A percentile compares a stretch with the other conserved stretches of the same genome.
These are phyloP conservation scores for Daldinia decipiens DNA, from an alignment of 495 filamentous ascomycete species.

Conservation along the genomic window DNA sequence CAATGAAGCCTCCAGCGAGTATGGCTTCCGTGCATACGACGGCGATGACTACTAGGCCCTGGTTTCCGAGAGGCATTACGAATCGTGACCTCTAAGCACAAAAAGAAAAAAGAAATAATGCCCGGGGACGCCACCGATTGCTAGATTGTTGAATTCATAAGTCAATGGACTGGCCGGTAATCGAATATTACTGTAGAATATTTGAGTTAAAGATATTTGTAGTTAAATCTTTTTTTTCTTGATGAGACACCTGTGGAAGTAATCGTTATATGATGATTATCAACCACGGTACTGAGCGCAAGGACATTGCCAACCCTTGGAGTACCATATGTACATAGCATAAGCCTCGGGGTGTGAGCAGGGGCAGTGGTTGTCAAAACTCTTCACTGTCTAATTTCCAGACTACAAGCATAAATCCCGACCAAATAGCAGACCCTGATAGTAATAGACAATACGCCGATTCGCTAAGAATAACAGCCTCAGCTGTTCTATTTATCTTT, in stretches of 20 bases:
- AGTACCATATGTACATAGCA: slow-evolving; percentile 1
- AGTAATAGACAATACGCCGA: neutral
- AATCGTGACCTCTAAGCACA: neutral
- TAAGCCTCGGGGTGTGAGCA: slow-evolving; percentile 1
- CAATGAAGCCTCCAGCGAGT: slow-evolving; percentile 27
- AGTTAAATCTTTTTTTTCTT: neutral
- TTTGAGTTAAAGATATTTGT: neutral
- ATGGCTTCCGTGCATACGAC: slow-evolving; percentile 25
- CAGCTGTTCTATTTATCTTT: neutral
- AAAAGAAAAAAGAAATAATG: neutral
- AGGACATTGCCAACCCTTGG: neutral
- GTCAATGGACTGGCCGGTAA: neutral
- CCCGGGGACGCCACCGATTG: neutral
- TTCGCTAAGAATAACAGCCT: neutral
- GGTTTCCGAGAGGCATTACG: slow-evolving; percentile 34
- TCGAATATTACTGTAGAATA: neutral
- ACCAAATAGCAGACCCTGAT: neutral
- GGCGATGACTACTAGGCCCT: slow-evolving; percentile 29
- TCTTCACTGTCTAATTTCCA: slow-evolving; percentile 14
- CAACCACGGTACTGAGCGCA: neutral
- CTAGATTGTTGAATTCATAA: neutral
- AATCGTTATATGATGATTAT: neutral
- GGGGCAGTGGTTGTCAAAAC: slow-evolving; percentile 3
- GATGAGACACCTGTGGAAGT: neutral
- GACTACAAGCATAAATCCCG: slow-evolving; percentile 31